Conservation (phyloP, 495 filamentous ascomycete species). For the Trichoderma reesei region DNA sequence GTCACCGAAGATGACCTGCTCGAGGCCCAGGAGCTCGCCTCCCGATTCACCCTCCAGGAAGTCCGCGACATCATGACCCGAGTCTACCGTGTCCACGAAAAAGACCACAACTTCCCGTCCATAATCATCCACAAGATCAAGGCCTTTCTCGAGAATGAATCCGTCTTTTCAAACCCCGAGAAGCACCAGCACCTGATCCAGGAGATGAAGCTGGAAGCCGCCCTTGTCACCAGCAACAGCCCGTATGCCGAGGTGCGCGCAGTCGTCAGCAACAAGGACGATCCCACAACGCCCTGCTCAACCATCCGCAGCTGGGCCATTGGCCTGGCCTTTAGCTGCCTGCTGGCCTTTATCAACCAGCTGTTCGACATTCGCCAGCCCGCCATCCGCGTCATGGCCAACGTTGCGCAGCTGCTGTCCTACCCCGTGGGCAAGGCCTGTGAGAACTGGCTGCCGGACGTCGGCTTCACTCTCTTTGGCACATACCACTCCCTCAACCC, state of each 20-base stretch:
- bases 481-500: constrained; percentile 33
- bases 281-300: constrained; percentile 22
- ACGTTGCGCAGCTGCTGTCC: constrained; percentile 28
- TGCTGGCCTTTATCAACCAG: constrained; percentile 28
- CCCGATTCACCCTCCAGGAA: constrained; percentile 16
- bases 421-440: constrained; percentile 28
- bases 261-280: constrained; percentile 35
- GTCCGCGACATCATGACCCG: constrained; percentile 23
- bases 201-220: constrained; percentile 34
- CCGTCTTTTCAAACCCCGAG: constrained; percentile 11
- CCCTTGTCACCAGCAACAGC: constrained; percentile 31
- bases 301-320: constrained; percentile 30
- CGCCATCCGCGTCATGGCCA: constrained; percentile 21
- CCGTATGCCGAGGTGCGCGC: constrained; percentile 40
- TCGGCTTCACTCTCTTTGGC: constrained; percentile 27
- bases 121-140: constrained; percentile 22
- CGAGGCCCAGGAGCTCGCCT: constrained; percentile 19
- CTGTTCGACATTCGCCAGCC: constrained; percentile 31
- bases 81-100: constrained; percentile 25
- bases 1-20: constrained; percentile 20
- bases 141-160: constrained; percentile 23
- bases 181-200: constrained; percentile 23
- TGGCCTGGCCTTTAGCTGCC: constrained; percentile 23
- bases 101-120: constrained; percentile 30
- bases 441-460: constrained; percentile 26